Evolutionary conservation across 352 stramenopile species (phyloP).

Genomic region (Pythium aristosporum): DNA sequence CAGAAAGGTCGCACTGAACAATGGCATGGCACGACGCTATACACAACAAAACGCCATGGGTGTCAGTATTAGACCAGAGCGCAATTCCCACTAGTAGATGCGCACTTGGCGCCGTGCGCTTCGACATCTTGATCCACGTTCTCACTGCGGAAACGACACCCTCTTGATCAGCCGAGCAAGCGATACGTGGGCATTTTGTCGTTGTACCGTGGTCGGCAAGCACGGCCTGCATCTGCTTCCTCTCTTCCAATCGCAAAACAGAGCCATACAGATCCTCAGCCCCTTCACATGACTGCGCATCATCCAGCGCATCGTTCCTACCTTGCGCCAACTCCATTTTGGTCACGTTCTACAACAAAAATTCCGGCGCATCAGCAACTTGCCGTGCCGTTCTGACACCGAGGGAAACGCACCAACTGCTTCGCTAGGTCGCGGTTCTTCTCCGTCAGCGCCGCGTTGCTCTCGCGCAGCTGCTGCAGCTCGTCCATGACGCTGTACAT

Average conservation of each 20-base stretch:
- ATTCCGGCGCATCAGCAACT: background rate
- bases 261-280: background rate
- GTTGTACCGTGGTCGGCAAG: conserved; percentile 15
- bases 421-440: conserved; percentile 69
- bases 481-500: conserved; percentile 67
- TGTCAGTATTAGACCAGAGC: background rate
- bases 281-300: background rate
- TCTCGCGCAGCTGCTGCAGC: conserved; percentile 49
- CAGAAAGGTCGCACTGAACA: conserved; percentile 19
- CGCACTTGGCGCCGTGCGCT: background rate
- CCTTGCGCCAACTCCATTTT: conserved; percentile 46
- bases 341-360: conserved; percentile 41
- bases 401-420: conserved; percentile 40
- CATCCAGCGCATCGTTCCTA: conserved; percentile 28
- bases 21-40: conserved; percentile 4
- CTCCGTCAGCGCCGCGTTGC: conserved; percentile 39
- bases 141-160: background rate
- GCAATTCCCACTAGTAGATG: too few species aligned
- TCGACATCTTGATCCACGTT: conserved; percentile 1
- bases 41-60: background rate
- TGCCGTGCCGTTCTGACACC: background rate
- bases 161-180: background rate
- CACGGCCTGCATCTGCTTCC: conserved; percentile 14
- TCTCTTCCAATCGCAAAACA: background rate
- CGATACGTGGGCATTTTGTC: background rate